These are phyloP conservation scores for Aspergillus brunneoviolaceus DNA, from an alignment of 2,329 filamentous ascomycete genomes.

Conservation along the genomic window DNA sequence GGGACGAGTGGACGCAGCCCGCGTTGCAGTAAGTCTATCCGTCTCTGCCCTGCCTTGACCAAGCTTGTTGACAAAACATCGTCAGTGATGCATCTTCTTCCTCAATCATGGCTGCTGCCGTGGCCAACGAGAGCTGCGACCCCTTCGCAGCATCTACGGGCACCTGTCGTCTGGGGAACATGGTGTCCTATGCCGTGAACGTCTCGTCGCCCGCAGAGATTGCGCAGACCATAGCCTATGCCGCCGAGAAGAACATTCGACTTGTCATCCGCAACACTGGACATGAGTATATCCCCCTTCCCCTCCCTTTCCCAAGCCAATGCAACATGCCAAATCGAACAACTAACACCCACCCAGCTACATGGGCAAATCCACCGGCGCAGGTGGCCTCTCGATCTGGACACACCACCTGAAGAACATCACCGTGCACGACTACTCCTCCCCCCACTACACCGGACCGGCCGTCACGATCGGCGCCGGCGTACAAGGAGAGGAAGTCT, in stretches of 20 bases:
- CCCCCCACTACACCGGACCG: background rate
- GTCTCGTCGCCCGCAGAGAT: constrained; percentile 28
- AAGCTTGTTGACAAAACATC: background rate
- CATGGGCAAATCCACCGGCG: background rate
- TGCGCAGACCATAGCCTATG: constrained; percentile 25
- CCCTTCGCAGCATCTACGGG: constrained; percentile 22
- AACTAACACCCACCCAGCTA: background rate
- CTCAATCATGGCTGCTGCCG: constrained; percentile 14
- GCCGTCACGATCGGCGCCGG: constrained; percentile 55
- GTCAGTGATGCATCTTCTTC: constrained; percentile 11
- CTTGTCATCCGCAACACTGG: constrained; percentile 48
- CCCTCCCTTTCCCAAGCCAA: too few relatives aligned
- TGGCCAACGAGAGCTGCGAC: constrained; percentile 15
- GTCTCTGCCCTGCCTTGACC: too few relatives aligned
- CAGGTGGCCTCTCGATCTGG: background rate
- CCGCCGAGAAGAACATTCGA: constrained; percentile 38
- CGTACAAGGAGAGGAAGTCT: constrained; percentile 50
- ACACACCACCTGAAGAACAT: constrained; percentile 6
- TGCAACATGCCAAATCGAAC: too few relatives aligned
- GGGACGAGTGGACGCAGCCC: constrained; percentile 46
- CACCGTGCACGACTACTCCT: background rate
- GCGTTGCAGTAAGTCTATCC: constrained; percentile 44
- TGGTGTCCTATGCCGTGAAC: constrained; percentile 38
- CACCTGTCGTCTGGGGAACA: constrained; percentile 31
- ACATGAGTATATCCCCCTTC: constrained; percentile 34